Evolutionary conservation across 2,329 filamentous ascomycete species (phyloP).

Genomic region (Diaporthe citriasiana): DNA sequence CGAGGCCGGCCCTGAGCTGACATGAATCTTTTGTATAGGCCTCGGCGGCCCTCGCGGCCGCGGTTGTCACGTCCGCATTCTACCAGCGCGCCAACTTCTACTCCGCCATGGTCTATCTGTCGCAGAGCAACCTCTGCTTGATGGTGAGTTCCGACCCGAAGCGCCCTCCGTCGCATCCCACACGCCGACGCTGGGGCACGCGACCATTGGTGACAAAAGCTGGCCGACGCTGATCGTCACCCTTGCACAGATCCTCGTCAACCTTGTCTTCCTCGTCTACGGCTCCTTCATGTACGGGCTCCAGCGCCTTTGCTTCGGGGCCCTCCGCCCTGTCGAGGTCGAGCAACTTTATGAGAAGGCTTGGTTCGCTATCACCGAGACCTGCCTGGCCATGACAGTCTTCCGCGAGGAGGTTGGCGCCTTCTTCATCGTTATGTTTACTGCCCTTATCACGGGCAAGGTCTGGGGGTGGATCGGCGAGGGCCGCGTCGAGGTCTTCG

Average conservation of each 20-base stretch:
- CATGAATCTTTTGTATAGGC: slow-evolving; percentile 62
- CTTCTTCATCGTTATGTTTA: slow-evolving; percentile 98
- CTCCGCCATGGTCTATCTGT: slow-evolving; percentile 95
- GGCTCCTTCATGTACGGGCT: slow-evolving; percentile 87
- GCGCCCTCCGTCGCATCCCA: slow-evolving; percentile 11
- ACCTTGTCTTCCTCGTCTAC: slow-evolving; percentile 86
- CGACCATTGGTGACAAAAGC: neutral
- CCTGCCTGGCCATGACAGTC: slow-evolving; percentile 96
- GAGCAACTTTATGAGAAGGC: slow-evolving; percentile 98
- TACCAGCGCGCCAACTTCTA: slow-evolving; percentile 98
- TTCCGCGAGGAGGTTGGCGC: slow-evolving; percentile 95
- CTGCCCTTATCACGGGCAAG: slow-evolving; percentile 90
- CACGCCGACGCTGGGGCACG: neutral
- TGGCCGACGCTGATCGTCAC: neutral
- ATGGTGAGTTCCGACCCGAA: slow-evolving; percentile 71
- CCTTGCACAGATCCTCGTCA: slow-evolving; percentile 81
- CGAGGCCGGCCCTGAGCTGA: slow-evolving; percentile 1
- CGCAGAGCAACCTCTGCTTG: slow-evolving; percentile 94
- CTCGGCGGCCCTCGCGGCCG: slow-evolving; percentile 86
- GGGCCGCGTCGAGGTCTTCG: slow-evolving; percentile 91
- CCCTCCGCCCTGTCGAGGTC: slow-evolving; percentile 91
- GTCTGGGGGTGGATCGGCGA: slow-evolving; percentile 99
- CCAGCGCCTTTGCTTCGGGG: slow-evolving; percentile 91
- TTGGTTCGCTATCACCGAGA: slow-evolving; percentile 98
- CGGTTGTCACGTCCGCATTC: slow-evolving; percentile 90